Base-by-base conservation (phyloP, 371 early-diverging fungal species). In the Syncephalastrum contaminatum region DNA sequence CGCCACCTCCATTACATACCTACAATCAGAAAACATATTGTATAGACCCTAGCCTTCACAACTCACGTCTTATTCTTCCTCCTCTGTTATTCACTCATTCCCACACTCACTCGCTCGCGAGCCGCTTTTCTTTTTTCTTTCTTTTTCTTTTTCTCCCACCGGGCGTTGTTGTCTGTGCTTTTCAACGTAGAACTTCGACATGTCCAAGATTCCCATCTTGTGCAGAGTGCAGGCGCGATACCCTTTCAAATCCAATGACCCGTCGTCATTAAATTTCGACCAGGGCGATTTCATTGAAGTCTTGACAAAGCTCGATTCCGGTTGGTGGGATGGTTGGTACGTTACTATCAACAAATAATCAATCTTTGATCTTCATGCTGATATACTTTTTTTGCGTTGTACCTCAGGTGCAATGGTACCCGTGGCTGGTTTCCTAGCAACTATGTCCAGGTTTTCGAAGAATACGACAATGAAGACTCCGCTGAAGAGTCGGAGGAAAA, bases 341-440 rank as follows among this genome's bases (percentile, higher is more conserved):
- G 43, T 36, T 7, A 12, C 36, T 43, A 5, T n/a, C 40, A 40
- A 2, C 12, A 30, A 30, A 30, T 8, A 30, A 8, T 30, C 10
- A 30, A 6, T 1, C 7, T 16, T 14, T 19, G 42, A 24, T 46
- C 2, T 47, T 4, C 10, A 13, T 52, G 12, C 19, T 56, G 8
- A 39, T 22, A 39, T 48, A 4, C 24, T 4, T 10, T 1, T 48
- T 39, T 22, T 46, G 30, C 12, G 10, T 47, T 15, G 25, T 25
- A 25, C 25, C 25, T 15, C 57, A 75, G 75, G 63, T 85, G 83
- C 58, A 76, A 80, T 60, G 83, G 78, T 46, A 59, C 65, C 47
- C 78, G 85, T 45, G 94, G 94, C 15, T 94, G 94, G 94, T 94
- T 94, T 69, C 96, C 94, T 4, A 87, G 89, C 44, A 89, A 91